Evolutionary conservation across 345 rosid species (phyloP).

Genomic region (Brassica juncea): DNA sequence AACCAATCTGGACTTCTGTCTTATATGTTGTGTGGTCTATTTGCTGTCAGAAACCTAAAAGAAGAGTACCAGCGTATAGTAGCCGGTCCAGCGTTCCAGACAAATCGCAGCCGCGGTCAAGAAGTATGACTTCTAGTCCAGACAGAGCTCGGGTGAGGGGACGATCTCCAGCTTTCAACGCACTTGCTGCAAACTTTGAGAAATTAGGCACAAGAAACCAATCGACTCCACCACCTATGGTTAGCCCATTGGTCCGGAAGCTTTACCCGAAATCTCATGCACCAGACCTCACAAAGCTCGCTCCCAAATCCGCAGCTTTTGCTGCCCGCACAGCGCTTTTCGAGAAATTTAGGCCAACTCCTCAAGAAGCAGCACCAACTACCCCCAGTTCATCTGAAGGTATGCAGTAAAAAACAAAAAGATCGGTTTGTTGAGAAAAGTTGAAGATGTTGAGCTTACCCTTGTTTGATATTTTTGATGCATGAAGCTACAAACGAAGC

Average conservation of each 20-base stretch:
- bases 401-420: not conserved
- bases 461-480: slow-evolving; percentile 34
- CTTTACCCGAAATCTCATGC: slow-evolving; percentile 82
- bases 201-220: slow-evolving; percentile 75
- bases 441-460: slow-evolving; percentile 14
- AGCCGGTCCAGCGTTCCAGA: slow-evolving; percentile 92
- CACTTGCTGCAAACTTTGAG: slow-evolving; percentile 91
- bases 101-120: slow-evolving; percentile 84
- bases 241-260: slow-evolving; percentile 69
- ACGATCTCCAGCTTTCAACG: slow-evolving; percentile 97
- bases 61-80: slow-evolving; percentile 74
- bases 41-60: slow-evolving; percentile 73
- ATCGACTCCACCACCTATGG: slow-evolving; percentile 98
- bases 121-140: slow-evolving; percentile 98
- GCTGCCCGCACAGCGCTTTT: slow-evolving; percentile 69
- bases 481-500: slow-evolving; percentile 56
- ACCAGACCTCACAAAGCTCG: slow-evolving; percentile 80
- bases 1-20: slow-evolving; percentile 9
- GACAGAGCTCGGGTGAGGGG: slow-evolving; percentile 99
- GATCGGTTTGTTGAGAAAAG: no score
- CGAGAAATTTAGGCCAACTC: slow-evolving; percentile 58
- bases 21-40: slow-evolving; percentile 18
- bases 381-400: slow-evolving; percentile 78
- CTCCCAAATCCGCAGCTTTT: slow-evolving; percentile 69
- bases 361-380: slow-evolving; percentile 59